These are phyloP conservation scores for Talaromyces sp. DNA, from an alignment of 2,329 filamentous ascomycete genomes.

Conservation along the genomic window DNA sequence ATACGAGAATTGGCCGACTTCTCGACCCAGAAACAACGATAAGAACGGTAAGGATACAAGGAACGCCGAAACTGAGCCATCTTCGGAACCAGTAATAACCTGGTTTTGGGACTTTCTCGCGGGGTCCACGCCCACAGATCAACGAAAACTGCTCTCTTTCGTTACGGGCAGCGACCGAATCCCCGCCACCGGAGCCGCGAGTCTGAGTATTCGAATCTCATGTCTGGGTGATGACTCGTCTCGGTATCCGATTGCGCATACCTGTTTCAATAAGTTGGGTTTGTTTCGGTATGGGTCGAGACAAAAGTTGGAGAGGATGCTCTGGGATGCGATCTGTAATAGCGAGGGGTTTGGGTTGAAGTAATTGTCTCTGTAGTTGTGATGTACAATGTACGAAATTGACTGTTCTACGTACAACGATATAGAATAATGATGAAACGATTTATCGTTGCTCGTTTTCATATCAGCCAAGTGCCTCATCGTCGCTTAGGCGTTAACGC, in stretches of 20 bases:
- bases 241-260: slow-evolving; percentile 79
- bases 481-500: neutral
- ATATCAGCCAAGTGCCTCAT: neutral
- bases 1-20: slow-evolving; percentile 69
- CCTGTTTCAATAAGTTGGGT: slow-evolving; percentile 83
- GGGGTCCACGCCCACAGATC: slow-evolving; percentile 60
- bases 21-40: slow-evolving; percentile 35
- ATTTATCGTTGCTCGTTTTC: neutral
- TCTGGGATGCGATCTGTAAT: slow-evolving; percentile 84
- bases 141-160: slow-evolving; percentile 76
- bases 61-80: slow-evolving; percentile 25
- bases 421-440: neutral
- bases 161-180: slow-evolving; percentile 89
- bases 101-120: slow-evolving; percentile 91
- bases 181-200: slow-evolving; percentile 79
- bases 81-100: slow-evolving; percentile 63
- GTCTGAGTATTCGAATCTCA: slow-evolving; percentile 69
- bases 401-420: neutral
- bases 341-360: slow-evolving; percentile 92
- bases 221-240: slow-evolving; percentile 71
- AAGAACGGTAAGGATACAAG: slow-evolving; percentile 60
- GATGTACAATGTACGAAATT: neutral
- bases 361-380: slow-evolving; percentile 37
- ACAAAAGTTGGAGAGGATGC: slow-evolving; percentile 63
- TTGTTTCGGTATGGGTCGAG: slow-evolving; percentile 68